Base-by-base conservation (phyloP, 2,329 filamentous ascomycete genomes). In the Fusarium zealandicum region DNA sequence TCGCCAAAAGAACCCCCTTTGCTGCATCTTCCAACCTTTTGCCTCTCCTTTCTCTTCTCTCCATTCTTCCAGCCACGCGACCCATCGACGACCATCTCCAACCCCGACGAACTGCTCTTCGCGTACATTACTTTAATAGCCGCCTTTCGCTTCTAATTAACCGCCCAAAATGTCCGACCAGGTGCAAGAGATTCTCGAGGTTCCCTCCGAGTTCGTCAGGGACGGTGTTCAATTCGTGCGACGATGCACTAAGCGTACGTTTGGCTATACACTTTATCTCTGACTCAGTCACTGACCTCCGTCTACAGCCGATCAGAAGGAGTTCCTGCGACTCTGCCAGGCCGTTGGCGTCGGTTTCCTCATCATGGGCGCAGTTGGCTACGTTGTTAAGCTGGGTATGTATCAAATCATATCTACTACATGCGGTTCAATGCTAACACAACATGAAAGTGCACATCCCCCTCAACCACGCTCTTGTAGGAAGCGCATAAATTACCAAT, bases 331-430 rank as follows among this genome's bases (percentile, higher is more conserved):
- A 61, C 72, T 79, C 51, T 78, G 75, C 70, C 78, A 81, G 75
- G 86, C 86, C 57, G 86, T 89, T 58, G 87, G 86, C 53, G 81
- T 88, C 59, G 87, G 87, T 54, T 89, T 89, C 76, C 73, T 89
- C 59, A 82, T 89, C 73, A 89, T 88, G 86, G 86, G 86, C 59
- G 83, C 84, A 40, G 86, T 89, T 52, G 86, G 86, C 59, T 89
- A 88, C 75, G 74, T 89, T 59, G 85, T 89, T 70, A 89, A 89
- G 80, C 80, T 89, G 69, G 86, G 84, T 87, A 78, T 42, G 82
- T 63, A 10, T 7, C 14, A 22, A 43, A 18, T n/a, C 13, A 16
- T 20, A 6, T 35, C n/a, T 5, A 14, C 22, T 9, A 6, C 13
- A 22, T 31, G 1, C 28, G 33, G 31, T 38, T 32, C 30, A 38